Base-by-base conservation (phyloP, 2,329 filamentous ascomycete species). In the Didymella arachidicola region DNA sequence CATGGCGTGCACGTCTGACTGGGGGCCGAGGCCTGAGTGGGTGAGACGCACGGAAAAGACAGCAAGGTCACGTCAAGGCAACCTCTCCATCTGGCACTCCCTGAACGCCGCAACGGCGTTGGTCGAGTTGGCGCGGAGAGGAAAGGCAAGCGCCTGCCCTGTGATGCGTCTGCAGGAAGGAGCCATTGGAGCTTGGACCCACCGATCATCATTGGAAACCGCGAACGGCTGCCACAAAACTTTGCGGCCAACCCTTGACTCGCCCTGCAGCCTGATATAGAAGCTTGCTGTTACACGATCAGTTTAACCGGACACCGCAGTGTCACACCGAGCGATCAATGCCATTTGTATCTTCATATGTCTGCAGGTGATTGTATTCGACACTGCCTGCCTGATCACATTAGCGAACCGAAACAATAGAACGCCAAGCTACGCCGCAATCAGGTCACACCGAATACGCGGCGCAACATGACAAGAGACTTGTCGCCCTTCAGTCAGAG, bases 401-500 rank as follows among this genome's bases (percentile, higher is more conserved):
- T 49, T 10, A 51, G 34, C 45, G 26, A 53, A 26, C 44, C 42
- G 56, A 59, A 49, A 59, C 56, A 29, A 18, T 39, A 41, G 27
- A 16, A 50, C 32, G 25, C 26, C 46, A 32, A 50, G 45, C 45
- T 42, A 41, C 50, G 27, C 50, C 45, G 32, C 41, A 46, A 3
- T 50, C 25, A 46, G 14, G 19, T 41, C 19, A 34, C 14, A 39
- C 43, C 45, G 26, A 45, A 47, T 19, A 34, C 22, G 45, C 41
- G 32, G 56, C 30, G n/a, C 32, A 59, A 26, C 52, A 70, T 70
- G 68, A 59, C 65, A 29, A 69, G 71, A 56, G 72, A 73, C 25
- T 59, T 73, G 52, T 75, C 73, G 38, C 71, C 72, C 22, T 73
- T 66, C 61, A 75, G 73, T 57, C 68, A 70, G 34, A 64, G 73